Evolutionary conservation across 2,329 filamentous ascomycete genomes (phyloP).

Genomic region (Sodiomyces alkalinus): DNA sequence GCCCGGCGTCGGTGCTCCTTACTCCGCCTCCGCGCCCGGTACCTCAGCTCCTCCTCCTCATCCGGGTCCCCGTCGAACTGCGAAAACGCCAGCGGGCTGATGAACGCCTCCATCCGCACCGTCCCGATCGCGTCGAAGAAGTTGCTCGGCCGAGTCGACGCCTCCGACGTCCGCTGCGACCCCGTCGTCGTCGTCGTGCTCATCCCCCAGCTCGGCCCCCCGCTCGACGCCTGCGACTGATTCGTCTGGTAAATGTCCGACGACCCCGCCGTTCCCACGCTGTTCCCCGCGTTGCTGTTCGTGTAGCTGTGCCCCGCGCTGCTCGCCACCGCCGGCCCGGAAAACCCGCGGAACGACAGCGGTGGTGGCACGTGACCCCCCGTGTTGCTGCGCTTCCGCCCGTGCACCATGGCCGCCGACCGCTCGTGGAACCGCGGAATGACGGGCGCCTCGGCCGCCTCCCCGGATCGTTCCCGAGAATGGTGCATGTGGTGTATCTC

Average conservation of each 20-base stretch:
- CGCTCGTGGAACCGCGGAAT: slow-evolving; percentile 56
- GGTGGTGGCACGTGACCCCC: slow-evolving; percentile 58
- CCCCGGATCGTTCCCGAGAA: slow-evolving; percentile 33
- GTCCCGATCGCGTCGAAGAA: slow-evolving; percentile 86
- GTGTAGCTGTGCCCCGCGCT: slow-evolving; percentile 25
- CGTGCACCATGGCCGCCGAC: slow-evolving; percentile 39
- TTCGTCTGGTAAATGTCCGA: slow-evolving; percentile 46
- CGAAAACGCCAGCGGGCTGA: slow-evolving; percentile 44
- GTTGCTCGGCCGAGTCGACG: slow-evolving; percentile 36
- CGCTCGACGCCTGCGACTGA: slow-evolving; percentile 25
- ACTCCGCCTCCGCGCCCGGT: slow-evolving; percentile 33
- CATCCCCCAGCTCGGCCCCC: slow-evolving; percentile 24
- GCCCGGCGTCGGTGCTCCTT: slow-evolving; percentile 37
- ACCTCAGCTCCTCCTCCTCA: slow-evolving; percentile 33
- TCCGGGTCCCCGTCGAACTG: slow-evolving; percentile 30
- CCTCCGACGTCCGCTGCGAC: slow-evolving; percentile 39
- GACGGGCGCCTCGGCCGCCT: slow-evolving; percentile 55
- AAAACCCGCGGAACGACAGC: slow-evolving; percentile 66
- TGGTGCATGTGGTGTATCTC: slow-evolving; percentile 17
- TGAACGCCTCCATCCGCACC: slow-evolving; percentile 94
- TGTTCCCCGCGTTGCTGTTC: slow-evolving; percentile 43
- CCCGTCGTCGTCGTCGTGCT: slow-evolving; percentile 24
- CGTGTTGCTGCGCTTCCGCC: slow-evolving; percentile 80
- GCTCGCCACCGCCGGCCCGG: slow-evolving; percentile 27
- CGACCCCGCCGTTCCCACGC: slow-evolving; percentile 40